Evolutionary conservation across 2,329 filamentous ascomycete species (phyloP).

Genomic region (Septoria linicola): DNA sequence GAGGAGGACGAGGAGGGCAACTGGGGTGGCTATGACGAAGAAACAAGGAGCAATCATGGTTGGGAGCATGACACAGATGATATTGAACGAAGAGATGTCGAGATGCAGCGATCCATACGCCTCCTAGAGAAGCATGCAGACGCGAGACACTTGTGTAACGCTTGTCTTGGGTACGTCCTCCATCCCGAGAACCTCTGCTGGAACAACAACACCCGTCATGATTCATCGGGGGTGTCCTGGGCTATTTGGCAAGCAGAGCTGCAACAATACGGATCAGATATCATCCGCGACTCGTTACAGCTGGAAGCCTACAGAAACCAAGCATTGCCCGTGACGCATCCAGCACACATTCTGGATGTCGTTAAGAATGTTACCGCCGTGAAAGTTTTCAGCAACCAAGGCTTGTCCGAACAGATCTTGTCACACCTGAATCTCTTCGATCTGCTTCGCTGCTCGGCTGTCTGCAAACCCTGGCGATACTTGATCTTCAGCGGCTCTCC

Average conservation of each 20-base stretch:
- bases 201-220: too few species aligned
- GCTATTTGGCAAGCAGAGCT: too few species aligned
- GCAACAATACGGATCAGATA: background rate
- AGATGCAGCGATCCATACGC: background rate
- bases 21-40: background rate
- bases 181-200: background rate
- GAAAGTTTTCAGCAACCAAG: background rate
- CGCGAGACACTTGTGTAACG: background rate
- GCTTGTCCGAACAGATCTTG: background rate
- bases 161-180: background rate
- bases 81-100: background rate
- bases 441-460: background rate
- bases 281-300: background rate
- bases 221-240: too few species aligned
- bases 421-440: background rate
- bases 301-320: background rate
- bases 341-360: background rate
- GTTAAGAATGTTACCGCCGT: background rate
- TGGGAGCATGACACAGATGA: background rate
- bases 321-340: background rate
- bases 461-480: too few species aligned
- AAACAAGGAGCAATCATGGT: background rate
- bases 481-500: too few species aligned
- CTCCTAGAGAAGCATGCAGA: background rate
- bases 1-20: too few species aligned